phyloP scores from a whole-genome alignment of 208 protist genomes.

The Leishmania tropica region DNA sequence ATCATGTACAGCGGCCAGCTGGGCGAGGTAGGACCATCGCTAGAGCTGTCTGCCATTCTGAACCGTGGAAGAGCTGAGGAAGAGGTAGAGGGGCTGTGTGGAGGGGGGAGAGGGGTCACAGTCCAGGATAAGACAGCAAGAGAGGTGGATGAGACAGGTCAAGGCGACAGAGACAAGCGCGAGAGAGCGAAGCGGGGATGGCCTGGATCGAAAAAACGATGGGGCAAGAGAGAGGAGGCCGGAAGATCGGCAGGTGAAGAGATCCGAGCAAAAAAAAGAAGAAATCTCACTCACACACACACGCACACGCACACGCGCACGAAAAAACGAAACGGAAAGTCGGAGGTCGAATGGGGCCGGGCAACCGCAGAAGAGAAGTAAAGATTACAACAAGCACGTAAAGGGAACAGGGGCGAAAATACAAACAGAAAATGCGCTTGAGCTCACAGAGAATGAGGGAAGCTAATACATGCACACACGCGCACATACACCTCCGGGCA shows the following conservation, averaged over 20 bases:
- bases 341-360: background rate
- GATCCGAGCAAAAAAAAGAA: background rate
- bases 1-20: conserved; percentile 7
- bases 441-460: conserved; percentile 1
- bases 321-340: no score
- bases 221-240: background rate
- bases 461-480: background rate
- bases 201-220: background rate
- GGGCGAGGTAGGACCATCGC: background rate
- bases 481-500: background rate
- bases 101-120: background rate
- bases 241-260: background rate
- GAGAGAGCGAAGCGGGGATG: background rate
- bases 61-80: background rate
- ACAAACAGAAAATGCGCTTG: background rate
- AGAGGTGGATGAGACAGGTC: background rate
- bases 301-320: background rate
- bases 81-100: background rate
- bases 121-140: background rate
- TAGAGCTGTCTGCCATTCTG: conserved; percentile 5
- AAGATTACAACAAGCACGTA: background rate
- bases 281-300: no score
- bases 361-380: background rate
- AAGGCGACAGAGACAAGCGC: background rate
- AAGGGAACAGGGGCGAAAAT: background rate